These are phyloP conservation scores for Saturnispora zaruensis DNA, from an alignment of 805 yeast genomes.

Conservation along the genomic window DNA sequence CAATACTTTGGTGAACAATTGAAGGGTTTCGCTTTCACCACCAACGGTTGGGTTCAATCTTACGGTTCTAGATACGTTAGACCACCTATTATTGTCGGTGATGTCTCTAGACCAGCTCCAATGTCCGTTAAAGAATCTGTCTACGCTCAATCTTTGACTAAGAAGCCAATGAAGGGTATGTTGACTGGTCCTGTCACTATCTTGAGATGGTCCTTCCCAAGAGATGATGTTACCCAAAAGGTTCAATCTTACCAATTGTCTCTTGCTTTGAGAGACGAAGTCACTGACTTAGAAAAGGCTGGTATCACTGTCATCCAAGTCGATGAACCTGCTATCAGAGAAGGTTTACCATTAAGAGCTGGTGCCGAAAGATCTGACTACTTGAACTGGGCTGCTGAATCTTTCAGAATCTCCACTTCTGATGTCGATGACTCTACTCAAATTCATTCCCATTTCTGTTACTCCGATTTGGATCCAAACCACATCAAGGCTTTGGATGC, in stretches of 20 bases:
- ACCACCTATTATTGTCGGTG: constrained; percentile 99
- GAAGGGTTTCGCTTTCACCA: constrained; percentile 96
- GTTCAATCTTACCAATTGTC: constrained; percentile 95
- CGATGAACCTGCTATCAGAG: constrained; percentile 99
- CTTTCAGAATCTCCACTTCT: constrained; percentile 98
- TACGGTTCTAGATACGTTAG: constrained; percentile 99
- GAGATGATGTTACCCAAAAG: constrained; percentile 92
- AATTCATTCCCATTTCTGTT: constrained; percentile 99
- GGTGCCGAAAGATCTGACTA: constrained; percentile 95
- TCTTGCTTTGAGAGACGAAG: constrained; percentile 97
- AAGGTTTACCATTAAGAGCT: constrained; percentile 98
- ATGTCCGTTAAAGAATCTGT: constrained; percentile 99
- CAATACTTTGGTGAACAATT: constrained; percentile 99
- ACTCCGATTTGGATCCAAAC: constrained; percentile 99
- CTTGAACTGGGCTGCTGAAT: constrained; percentile 98
- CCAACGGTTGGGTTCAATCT: constrained; percentile 99
- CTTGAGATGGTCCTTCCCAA: constrained; percentile 99
- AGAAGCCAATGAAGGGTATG: constrained; percentile 99
- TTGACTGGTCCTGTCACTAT: constrained; percentile 99
- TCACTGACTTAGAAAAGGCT: constrained; percentile 94
- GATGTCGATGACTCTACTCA: constrained; percentile 94
- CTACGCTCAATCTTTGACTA: constrained; percentile 94
- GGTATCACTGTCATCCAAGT: constrained; percentile 98
- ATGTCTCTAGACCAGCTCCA: constrained; percentile 95
- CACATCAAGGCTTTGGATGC: constrained; percentile 99